These are phyloP conservation scores for Solanum sejunctum DNA, from an alignment of 257 asterid genomes.

Conservation along the genomic window DNA sequence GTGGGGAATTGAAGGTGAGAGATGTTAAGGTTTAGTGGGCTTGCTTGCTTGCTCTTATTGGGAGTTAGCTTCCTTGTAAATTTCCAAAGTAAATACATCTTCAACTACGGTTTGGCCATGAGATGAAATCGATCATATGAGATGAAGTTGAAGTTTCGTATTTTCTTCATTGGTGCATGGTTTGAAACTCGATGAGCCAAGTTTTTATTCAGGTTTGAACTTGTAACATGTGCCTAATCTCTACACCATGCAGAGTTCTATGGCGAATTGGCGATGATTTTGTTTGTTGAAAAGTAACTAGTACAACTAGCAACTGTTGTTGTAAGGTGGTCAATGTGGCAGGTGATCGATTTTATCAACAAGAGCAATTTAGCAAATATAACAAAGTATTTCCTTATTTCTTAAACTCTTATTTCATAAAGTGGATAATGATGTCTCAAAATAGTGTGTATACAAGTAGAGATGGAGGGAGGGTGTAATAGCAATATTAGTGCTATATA, in stretches of 20 bases:
- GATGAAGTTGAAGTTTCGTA: neutral
- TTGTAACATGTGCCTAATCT: neutral
- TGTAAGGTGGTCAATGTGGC: neutral
- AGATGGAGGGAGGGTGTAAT: too few species aligned
- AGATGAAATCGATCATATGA: neutral
- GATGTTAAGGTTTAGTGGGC: constrained; percentile 37
- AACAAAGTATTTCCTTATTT: too few species aligned
- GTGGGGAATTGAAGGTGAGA: constrained; percentile 34
- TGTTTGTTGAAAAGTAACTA: neutral
- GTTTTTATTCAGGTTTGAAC: neutral
- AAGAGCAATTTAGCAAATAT: too few species aligned
- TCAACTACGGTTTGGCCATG: neutral
- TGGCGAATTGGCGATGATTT: neutral
- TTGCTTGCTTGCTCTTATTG: constrained; percentile 21
- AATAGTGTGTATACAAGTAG: too few species aligned
- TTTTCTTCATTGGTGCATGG: neutral
- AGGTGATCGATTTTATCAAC: neutral
- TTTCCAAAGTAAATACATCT: constrained; percentile 28
- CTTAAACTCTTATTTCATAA: too few species aligned
- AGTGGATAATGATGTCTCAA: too few species aligned
- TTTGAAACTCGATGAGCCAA: neutral
- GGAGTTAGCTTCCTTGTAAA: constrained; percentile 56
- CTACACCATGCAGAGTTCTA: neutral
- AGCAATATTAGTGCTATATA: too few species aligned
- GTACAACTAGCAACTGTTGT: neutral